phyloP scores from a whole-genome alignment of 768 basidiomycete species.

The Suillus weaverae region DNA sequence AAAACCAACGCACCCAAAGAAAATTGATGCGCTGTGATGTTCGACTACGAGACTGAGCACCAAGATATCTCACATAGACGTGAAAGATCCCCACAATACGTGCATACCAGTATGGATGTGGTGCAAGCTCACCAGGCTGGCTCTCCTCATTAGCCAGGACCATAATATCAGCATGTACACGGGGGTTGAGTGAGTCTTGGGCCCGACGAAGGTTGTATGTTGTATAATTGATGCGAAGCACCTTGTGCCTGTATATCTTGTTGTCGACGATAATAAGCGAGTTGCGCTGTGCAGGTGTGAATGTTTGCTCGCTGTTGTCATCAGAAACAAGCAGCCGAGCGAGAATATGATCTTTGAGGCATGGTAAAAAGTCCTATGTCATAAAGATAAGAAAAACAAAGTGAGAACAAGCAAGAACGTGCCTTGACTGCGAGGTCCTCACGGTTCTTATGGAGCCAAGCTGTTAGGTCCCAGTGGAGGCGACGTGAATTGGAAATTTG shows the following conservation, averaged over 20 bases:
- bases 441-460: constrained; percentile 1
- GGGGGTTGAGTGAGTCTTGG: constrained; percentile 30
- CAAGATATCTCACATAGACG: constrained; percentile 4
- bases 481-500: constrained; percentile 21
- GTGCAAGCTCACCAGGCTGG: not conserved
- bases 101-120: constrained; percentile 41
- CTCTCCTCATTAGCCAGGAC: constrained; percentile 26
- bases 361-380: constrained; percentile 33
- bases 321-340: constrained; percentile 2
- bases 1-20: constrained; percentile 44
- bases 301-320: constrained; percentile 16
- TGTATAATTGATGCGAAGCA: constrained; percentile 32
- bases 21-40: constrained; percentile 33
- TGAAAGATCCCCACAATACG: constrained; percentile 37
- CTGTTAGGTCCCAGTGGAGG: constrained; percentile 15
- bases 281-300: constrained; percentile 22
- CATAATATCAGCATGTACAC: constrained; percentile 37
- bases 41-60: constrained; percentile 21
- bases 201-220: constrained; percentile 28
- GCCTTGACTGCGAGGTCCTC: constrained; percentile 29
- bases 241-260: constrained; percentile 34
- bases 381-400: not conserved
- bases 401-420: not conserved
- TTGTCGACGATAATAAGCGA: constrained; percentile 26
- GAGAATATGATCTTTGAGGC: constrained; percentile 14